These are phyloP conservation scores for Naganishia vishniacii DNA, from an alignment of 768 basidiomycete species.

Conservation along the genomic window DNA sequence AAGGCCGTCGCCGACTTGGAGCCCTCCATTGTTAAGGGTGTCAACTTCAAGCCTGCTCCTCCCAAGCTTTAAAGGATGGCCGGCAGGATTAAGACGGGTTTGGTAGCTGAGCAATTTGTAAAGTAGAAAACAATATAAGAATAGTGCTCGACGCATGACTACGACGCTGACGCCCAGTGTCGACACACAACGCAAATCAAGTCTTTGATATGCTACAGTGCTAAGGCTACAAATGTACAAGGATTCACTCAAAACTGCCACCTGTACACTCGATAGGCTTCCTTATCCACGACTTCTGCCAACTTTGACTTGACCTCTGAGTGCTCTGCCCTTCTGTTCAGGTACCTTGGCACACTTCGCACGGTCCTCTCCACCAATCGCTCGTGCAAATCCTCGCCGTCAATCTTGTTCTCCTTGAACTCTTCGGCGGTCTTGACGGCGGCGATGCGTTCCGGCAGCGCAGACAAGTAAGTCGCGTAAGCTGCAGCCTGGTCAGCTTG, in stretches of 20 bases:
- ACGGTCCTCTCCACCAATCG: constrained; percentile 8
- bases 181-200: neutral
- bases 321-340: neutral
- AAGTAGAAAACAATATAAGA: neutral
- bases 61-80: constrained; percentile 26
- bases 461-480: constrained; percentile 7
- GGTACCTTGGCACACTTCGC: constrained; percentile 11
- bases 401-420: constrained; percentile 4
- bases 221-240: neutral
- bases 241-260: neutral
- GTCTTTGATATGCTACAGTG: neutral
- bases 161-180: neutral
- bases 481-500: neutral
- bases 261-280: constrained; percentile 3
- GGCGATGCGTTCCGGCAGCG: constrained; percentile 6
- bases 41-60: constrained; percentile 26
- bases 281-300: neutral
- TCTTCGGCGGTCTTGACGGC: constrained; percentile 5
- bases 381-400: constrained; percentile 17
- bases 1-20: constrained; percentile 51
- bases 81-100: no score
- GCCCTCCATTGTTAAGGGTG: constrained; percentile 46
- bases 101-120: constrained; percentile 12
- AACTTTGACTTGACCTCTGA: constrained; percentile 4
- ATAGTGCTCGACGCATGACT: neutral